Conservation (phyloP, 257 asterid species). For the Solanum lycopersicoides region DNA sequence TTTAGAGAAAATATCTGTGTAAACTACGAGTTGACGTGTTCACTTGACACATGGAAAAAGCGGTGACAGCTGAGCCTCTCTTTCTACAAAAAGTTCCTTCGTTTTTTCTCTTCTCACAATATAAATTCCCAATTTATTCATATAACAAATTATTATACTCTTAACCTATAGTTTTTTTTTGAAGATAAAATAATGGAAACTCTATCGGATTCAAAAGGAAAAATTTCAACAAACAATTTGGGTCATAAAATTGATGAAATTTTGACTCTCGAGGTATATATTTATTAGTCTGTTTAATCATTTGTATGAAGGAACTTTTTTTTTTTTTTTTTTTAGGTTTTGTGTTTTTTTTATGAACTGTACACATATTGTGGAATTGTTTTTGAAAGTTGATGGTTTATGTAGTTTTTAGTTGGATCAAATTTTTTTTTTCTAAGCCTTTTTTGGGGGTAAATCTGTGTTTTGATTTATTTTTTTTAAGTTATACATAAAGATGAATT, state of each 20-base stretch:
- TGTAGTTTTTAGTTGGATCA: background rate
- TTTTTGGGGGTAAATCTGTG: background rate
- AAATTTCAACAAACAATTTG: background rate
- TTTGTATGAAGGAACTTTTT: constrained; percentile 5
- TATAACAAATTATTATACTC: background rate
- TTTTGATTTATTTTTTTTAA: background rate
- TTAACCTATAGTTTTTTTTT: background rate
- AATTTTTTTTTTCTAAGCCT: background rate
- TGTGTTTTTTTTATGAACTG: background rate
- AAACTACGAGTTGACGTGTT: background rate
- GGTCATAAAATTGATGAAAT: constrained; percentile 15
- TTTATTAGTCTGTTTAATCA: background rate
- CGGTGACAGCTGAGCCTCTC: constrained; percentile 1
- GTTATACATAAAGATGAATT: background rate
- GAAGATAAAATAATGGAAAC: background rate
- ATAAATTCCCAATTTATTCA: background rate
- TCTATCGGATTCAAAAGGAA: background rate
- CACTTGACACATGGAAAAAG: constrained; percentile 1
- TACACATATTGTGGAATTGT: background rate
- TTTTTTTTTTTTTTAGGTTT: background rate
- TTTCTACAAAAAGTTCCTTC: background rate
- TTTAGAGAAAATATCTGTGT: background rate
- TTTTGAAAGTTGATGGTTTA: background rate
- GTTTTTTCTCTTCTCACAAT: background rate
- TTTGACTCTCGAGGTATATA: constrained; percentile 11